These are phyloP conservation scores for Posidonia oceanica DNA, from an alignment of 116 monocot genomes.

Conservation along the genomic window DNA sequence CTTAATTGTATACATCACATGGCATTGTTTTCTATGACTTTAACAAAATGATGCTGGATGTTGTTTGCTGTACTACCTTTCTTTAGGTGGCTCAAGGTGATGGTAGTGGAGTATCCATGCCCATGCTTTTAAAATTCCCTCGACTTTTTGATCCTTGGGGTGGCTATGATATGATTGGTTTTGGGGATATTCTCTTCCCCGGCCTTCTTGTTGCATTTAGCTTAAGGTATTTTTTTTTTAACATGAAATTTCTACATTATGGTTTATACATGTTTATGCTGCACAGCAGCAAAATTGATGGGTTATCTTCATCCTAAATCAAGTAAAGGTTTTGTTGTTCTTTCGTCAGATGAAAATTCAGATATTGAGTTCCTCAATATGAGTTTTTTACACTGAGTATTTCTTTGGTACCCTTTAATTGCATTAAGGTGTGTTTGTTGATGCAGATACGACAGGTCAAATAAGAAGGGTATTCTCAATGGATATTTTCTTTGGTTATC, in stretches of 20 bases:
- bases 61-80: background rate
- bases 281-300: no score
- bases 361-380: no score
- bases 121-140: constrained; percentile 87
- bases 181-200: constrained; percentile 95
- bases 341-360: no score
- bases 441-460: constrained; percentile 78
- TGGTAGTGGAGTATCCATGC: constrained; percentile 62
- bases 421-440: background rate
- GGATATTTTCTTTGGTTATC: constrained; percentile 90
- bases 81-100: constrained; percentile 84
- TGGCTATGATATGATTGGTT: constrained; percentile 95
- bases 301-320: no score
- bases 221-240: constrained; percentile 41
- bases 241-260: no score
- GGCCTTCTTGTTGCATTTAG: constrained; percentile 89
- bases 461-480: constrained; percentile 53
- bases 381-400: no score
- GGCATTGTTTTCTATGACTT: background rate
- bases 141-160: constrained; percentile 78
- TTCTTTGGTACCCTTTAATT: background rate
- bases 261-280: no score
- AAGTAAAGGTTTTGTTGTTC: no score
- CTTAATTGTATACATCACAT: no score
- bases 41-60: background rate